Conservation (phyloP, 352 stramenopile species). For the Pythium periplocum region DNA sequence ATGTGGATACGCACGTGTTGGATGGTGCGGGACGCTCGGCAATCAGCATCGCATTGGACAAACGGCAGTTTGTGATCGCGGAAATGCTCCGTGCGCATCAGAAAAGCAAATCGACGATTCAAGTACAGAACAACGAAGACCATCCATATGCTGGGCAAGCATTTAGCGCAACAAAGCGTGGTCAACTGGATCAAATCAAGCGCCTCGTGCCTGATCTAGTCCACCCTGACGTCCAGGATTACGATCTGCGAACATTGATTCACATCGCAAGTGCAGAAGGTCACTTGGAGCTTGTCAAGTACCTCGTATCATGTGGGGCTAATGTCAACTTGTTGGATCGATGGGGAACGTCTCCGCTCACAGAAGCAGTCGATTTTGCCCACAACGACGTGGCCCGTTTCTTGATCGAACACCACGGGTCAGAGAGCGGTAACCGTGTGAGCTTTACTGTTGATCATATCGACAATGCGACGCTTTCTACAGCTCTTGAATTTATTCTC, state of each 20-base stretch:
- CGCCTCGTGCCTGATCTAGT: slow-evolving; percentile 51
- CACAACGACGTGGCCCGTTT: slow-evolving; percentile 73
- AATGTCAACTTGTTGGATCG: slow-evolving; percentile 79
- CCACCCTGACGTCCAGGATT: slow-evolving; percentile 67
- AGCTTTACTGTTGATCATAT: slow-evolving; percentile 58
- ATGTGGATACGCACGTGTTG: slow-evolving; percentile 51
- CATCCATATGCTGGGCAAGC: slow-evolving; percentile 41
- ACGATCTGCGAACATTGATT: slow-evolving; percentile 63
- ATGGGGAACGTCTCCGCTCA: slow-evolving; percentile 69
- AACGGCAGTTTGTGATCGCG: slow-evolving; percentile 40
- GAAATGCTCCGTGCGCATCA: slow-evolving; percentile 64
- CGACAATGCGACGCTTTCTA: slow-evolving; percentile 46
- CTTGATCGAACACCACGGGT: slow-evolving; percentile 54
- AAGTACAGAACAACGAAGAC: slow-evolving; percentile 28
- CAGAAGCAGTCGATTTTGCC: slow-evolving; percentile 71
- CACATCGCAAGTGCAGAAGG: slow-evolving; percentile 75
- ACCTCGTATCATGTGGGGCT: slow-evolving; percentile 58
- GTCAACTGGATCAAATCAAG: slow-evolving; percentile 39
- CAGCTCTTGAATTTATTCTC: slow-evolving; percentile 62
- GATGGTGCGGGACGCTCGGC: slow-evolving; percentile 52
- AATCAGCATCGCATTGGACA: slow-evolving; percentile 62
- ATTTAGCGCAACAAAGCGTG: slow-evolving; percentile 51
- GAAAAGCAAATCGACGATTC: slow-evolving; percentile 36
- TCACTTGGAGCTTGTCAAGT: slow-evolving; percentile 44
- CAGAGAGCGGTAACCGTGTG: slow-evolving; percentile 51